phyloP scores from a whole-genome alignment of 371 early-diverging fungal genomes.

The Mortierella sp. region DNA sequence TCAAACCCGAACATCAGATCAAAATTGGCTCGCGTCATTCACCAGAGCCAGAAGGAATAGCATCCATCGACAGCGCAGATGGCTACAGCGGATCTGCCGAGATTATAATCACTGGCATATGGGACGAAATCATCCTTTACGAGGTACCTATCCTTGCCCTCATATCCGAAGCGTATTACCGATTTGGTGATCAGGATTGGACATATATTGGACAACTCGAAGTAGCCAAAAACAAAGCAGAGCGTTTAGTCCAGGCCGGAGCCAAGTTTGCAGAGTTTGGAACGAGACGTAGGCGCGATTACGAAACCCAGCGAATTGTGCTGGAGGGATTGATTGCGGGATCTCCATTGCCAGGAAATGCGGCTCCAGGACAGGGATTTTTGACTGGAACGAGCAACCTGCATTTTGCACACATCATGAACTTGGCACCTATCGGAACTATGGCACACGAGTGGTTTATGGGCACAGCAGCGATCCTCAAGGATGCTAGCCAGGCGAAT shows the following conservation, averaged over 20 bases:
- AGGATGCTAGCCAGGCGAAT: slow-evolving; percentile 74
- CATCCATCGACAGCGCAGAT: not conserved
- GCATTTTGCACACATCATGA: slow-evolving; percentile 76
- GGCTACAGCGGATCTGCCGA: slow-evolving; percentile 38
- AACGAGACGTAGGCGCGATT: slow-evolving; percentile 79
- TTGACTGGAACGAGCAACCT: slow-evolving; percentile 81
- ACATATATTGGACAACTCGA: slow-evolving; percentile 72
- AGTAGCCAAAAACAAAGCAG: slow-evolving; percentile 64
- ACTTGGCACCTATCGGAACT: slow-evolving; percentile 76
- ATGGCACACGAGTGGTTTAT: slow-evolving; percentile 87
- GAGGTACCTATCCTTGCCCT: slow-evolving; percentile 81
- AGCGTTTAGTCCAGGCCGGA: slow-evolving; percentile 63
- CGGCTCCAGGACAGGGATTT: slow-evolving; percentile 50
- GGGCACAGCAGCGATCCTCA: slow-evolving; percentile 78
- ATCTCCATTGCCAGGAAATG: slow-evolving; percentile 9
- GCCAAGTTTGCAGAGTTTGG: slow-evolving; percentile 86
- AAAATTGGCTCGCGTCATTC: slow-evolving; percentile 49
- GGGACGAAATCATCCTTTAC: slow-evolving; percentile 83
- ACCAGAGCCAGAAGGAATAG: slow-evolving; percentile 26
- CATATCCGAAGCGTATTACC: slow-evolving; percentile 79
- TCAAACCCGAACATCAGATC: slow-evolving; percentile 72
- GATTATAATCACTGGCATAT: slow-evolving; percentile 69
- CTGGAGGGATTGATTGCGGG: slow-evolving; percentile 61
- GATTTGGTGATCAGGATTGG: slow-evolving; percentile 81
- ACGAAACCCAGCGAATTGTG: slow-evolving; percentile 76